Percentiles rank a stretch among this genome's conserved stretches.
Conservation (phyloP, 768 basidiomycete genomes). For the Cystofilobasidium macerans region DNA sequence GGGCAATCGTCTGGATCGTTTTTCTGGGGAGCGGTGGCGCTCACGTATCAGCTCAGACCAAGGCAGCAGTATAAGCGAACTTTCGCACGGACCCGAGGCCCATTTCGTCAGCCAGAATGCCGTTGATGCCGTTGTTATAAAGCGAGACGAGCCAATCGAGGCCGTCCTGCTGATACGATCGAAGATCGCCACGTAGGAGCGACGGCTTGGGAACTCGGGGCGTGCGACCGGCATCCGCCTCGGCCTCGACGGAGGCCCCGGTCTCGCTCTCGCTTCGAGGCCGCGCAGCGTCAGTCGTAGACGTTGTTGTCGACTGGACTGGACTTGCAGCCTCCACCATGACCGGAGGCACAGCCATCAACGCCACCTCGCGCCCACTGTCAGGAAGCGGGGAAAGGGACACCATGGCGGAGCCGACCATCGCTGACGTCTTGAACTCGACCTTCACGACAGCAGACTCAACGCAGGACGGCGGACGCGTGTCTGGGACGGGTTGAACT, state of each 20-base stretch:
- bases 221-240: background rate
- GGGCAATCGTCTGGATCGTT: conserved; percentile 41
- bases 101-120: conserved; percentile 72
- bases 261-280: background rate
- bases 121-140: conserved; percentile 42
- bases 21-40: conserved; percentile 33
- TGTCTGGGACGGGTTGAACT: too few relatives aligned
- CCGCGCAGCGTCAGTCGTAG: background rate
- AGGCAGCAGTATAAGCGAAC: background rate
- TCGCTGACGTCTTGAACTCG: too few relatives aligned
- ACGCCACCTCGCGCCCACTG: too few relatives aligned
- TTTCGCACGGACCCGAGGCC: conserved; percentile 66
- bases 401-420: too few relatives aligned
- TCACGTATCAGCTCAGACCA: background rate
- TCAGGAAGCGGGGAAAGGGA: too few relatives aligned
- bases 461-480: too few relatives aligned
- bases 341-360: too few relatives aligned
- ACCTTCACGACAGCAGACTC: too few relatives aligned
- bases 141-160: conserved; percentile 43
- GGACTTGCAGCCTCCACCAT: background rate
- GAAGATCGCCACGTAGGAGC: conserved; percentile 41
- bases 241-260: background rate
- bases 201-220: conserved; percentile 34
- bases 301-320: background rate
- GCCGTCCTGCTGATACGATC: conserved; percentile 44